These are phyloP conservation scores for Penicillium sp. DNA, from an alignment of 2,329 filamentous ascomycete species.

Conservation along the genomic window DNA sequence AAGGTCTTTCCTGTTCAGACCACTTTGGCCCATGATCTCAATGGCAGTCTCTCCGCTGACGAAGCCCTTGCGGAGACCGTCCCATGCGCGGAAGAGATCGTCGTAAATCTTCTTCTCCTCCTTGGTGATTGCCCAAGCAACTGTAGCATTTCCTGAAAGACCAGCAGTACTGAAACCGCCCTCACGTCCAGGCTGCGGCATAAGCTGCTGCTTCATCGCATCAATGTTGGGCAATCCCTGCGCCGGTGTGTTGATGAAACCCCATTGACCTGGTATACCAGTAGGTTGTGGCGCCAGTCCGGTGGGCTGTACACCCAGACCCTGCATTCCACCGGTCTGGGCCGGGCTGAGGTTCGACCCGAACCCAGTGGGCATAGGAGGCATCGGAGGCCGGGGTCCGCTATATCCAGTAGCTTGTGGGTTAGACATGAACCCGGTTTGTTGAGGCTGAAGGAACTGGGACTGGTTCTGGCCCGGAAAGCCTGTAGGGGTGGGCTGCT, in stretches of 20 bases:
- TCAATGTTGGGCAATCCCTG: slow-evolving; percentile 91
- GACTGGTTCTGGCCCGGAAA: slow-evolving; percentile 46
- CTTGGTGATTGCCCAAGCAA: slow-evolving; percentile 98
- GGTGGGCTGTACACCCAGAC: slow-evolving; percentile 84
- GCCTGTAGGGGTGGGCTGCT: slow-evolving; percentile 52
- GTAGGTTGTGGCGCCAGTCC: slow-evolving; percentile 89
- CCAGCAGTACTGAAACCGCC: slow-evolving; percentile 79
- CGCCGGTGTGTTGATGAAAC: slow-evolving; percentile 90
- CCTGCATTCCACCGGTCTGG: slow-evolving; percentile 63
- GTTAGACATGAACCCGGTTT: slow-evolving; percentile 67
- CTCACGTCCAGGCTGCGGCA: slow-evolving; percentile 93
- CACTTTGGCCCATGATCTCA: slow-evolving; percentile 95
- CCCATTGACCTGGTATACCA: slow-evolving; percentile 90
- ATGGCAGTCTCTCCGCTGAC: slow-evolving; percentile 90
- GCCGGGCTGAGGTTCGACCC: slow-evolving; percentile 58
- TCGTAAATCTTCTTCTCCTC: slow-evolving; percentile 98
- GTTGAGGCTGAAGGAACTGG: slow-evolving; percentile 61
- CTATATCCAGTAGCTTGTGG: slow-evolving; percentile 74
- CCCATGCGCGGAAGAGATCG: slow-evolving; percentile 91
- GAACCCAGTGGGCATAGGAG: slow-evolving; percentile 74
- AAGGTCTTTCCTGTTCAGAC: slow-evolving; percentile 81
- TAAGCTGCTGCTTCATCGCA: slow-evolving; percentile 86
- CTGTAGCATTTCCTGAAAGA: slow-evolving; percentile 86
- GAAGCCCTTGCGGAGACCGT: slow-evolving; percentile 87
- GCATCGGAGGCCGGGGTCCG: slow-evolving; percentile 74